Base-by-base conservation (phyloP, 2,329 filamentous ascomycete species). In the Diaporthe vaccinii region DNA sequence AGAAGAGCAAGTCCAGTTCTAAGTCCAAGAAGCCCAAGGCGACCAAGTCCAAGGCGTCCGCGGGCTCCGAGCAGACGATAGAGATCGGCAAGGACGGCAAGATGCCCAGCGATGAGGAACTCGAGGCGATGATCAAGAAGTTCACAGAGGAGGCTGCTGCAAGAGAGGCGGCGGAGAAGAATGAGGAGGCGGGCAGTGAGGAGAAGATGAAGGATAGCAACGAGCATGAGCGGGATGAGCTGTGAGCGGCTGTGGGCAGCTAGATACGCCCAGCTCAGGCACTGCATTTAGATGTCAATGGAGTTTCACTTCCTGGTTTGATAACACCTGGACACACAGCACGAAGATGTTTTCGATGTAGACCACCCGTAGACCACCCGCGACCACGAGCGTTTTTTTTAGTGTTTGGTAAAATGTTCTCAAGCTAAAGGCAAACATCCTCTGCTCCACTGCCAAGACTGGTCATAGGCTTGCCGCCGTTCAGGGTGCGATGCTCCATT, bases 51-150 rank as follows among this genome's bases (percentile, higher is more conserved):
- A 41, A 69, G 31, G 57, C 31, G 22, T 28, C 70, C n/a, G 14
- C 84, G 31, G 79, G 76, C 46, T 79, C 83, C 7, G 81, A 84
- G 55, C 81, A 83, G 78, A 87, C 86, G 10, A 78, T 87, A 74
- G 85, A 89, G 78, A 78, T 86, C 81, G 81, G 78, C 69, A 80
- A 85, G 78, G 82, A 87, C 76, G 85, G 84, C 44, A 82, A 87
- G 79, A 82, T 84, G 82, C 87, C 84, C 31, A 85, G 83, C 49
- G 82, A 82, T 61, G 81, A 82, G 79, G 81, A 83, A 80, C 87
- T 91, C 72, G 85, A 90, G 78, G 87, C 87, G 79, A 88, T 91
- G 79, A 88, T 92, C 78, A 87, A 87, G 80, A 82, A 85, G 79
- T 80, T 83, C 73, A 79, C 79, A 46, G 78, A 82, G 78, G 82